phyloP scores from a whole-genome alignment of 2,329 filamentous ascomycete species.

The Endoconidiophora laricicola region DNA sequence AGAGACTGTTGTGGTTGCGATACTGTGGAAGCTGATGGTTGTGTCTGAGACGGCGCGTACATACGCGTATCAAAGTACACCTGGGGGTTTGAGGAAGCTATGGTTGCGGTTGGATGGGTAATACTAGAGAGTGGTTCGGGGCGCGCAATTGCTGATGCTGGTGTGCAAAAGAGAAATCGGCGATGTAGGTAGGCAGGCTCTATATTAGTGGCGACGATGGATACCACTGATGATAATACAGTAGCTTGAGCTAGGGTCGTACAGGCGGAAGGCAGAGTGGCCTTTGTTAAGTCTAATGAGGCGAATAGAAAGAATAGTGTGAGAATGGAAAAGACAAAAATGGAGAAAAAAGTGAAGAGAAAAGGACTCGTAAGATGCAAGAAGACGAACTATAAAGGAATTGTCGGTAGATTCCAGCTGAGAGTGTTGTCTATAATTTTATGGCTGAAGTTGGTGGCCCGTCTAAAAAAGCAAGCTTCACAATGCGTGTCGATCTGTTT shows the following conservation, averaged over 20 bases:
- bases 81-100: slow-evolving; percentile 8
- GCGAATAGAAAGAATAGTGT: background rate
- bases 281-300: too few species aligned
- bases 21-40: slow-evolving; percentile 1
- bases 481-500: slow-evolving; percentile 10
- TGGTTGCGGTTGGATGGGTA: slow-evolving; percentile 17
- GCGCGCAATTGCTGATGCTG: slow-evolving; percentile 13
- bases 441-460: background rate
- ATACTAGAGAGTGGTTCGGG: slow-evolving; percentile 8
- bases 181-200: too few species aligned
- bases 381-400: background rate
- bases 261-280: too few species aligned
- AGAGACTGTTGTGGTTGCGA: slow-evolving; percentile 1
- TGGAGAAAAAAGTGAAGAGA: too few species aligned
- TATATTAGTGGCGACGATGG: too few species aligned
- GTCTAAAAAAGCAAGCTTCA: background rate
- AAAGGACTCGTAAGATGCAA: background rate
- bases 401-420: too few species aligned
- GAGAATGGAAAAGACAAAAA: too few species aligned
- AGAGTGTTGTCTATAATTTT: background rate
- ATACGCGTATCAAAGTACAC: slow-evolving; percentile 12
- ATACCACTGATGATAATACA: too few species aligned
- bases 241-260: too few species aligned
- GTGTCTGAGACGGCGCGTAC: slow-evolving; percentile 12
- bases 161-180: slow-evolving; percentile 2